Percentiles rank a stretch among this genome's conserved stretches.
Evolutionary conservation across 2,329 filamentous ascomycete species (phyloP).

Genomic region (Venturia effusa): DNA sequence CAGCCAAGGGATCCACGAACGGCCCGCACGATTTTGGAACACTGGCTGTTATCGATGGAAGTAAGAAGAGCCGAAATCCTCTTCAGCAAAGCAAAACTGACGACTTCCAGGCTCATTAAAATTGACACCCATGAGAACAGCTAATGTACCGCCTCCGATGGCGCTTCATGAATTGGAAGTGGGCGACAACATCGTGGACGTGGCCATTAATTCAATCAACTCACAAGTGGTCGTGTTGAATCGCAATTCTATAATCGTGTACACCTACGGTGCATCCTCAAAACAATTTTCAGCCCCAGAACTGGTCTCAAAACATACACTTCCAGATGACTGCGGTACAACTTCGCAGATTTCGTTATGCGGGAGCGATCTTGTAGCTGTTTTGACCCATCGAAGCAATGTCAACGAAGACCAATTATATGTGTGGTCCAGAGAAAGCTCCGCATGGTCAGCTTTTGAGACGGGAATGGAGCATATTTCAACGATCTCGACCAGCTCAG

Average conservation of each 20-base stretch:
- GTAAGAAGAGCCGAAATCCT: slow-evolving; percentile 24
- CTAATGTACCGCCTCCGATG: slow-evolving; percentile 91
- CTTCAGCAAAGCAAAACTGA: slow-evolving; percentile 13
- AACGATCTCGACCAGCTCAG: neutral
- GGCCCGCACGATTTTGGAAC: slow-evolving; percentile 68
- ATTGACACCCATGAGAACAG: slow-evolving; percentile 71
- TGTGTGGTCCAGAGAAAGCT: neutral
- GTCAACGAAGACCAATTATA: neutral
- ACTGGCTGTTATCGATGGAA: slow-evolving; percentile 77
- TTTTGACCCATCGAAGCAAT: neutral
- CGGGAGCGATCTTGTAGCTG: neutral
- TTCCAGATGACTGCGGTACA: neutral
- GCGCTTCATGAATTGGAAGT: slow-evolving; percentile 62
- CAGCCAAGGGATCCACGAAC: slow-evolving; percentile 56
- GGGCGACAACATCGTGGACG: slow-evolving; percentile 56
- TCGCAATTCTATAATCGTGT: slow-evolving; percentile 54
- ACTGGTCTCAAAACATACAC: slow-evolving; percentile 27
- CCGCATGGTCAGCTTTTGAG: neutral
- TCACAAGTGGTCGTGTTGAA: slow-evolving; percentile 59
- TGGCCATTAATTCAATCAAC: slow-evolving; percentile 45
- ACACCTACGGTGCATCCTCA: slow-evolving; percentile 43
- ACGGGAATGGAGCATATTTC: neutral
- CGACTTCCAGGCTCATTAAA: slow-evolving; percentile 48
- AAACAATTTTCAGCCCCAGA: slow-evolving; percentile 30
- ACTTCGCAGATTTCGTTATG: slow-evolving; percentile 1